Percentiles rank a stretch among this genome's conserved stretches.
Conservation (phyloP, 2,329 filamentous ascomycete genomes). For the Xylariales sp. region DNA sequence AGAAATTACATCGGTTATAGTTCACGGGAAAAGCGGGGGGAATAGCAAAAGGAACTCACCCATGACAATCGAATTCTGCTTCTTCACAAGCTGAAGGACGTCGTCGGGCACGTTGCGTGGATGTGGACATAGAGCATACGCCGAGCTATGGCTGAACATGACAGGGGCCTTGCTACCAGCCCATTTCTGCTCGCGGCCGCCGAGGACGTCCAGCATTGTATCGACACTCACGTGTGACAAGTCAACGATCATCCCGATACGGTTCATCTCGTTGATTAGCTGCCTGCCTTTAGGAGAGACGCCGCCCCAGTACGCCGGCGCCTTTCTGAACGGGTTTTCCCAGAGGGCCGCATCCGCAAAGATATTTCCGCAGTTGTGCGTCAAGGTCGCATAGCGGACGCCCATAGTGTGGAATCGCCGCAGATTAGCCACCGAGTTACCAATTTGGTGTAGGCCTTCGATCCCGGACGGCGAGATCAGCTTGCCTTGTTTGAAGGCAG, state of each 20-base stretch:
- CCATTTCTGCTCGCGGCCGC: constrained; percentile 67
- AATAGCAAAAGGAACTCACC: constrained; percentile 40
- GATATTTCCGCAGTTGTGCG: constrained; percentile 92
- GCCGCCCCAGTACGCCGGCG: constrained; percentile 74
- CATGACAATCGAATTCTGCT: constrained; percentile 83
- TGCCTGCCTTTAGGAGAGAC: constrained; percentile 76
- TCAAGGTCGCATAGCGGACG: constrained; percentile 88
- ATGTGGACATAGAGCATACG: constrained; percentile 83
- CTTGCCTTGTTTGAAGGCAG: constrained; percentile 69
- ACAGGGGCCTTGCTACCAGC: constrained; percentile 80
- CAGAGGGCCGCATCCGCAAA: constrained; percentile 86
- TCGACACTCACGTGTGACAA: constrained; percentile 80
- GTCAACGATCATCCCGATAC: constrained; percentile 94
- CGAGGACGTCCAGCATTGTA: constrained; percentile 87
- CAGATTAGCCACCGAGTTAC: constrained; percentile 81
- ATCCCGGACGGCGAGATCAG: constrained; percentile 84
- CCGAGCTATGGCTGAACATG: constrained; percentile 90
- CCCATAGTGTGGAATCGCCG: constrained; percentile 81
- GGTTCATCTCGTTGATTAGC: constrained; percentile 90
- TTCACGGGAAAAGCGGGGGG: neutral
- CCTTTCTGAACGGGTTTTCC: constrained; percentile 62
- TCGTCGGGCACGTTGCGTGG: constrained; percentile 91
- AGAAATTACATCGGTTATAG: neutral
- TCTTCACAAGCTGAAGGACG: constrained; percentile 80
- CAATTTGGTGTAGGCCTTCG: constrained; percentile 93